Conservation (phyloP, 176 grass and related monocot genomes). For the Zizania latifolia region DNA sequence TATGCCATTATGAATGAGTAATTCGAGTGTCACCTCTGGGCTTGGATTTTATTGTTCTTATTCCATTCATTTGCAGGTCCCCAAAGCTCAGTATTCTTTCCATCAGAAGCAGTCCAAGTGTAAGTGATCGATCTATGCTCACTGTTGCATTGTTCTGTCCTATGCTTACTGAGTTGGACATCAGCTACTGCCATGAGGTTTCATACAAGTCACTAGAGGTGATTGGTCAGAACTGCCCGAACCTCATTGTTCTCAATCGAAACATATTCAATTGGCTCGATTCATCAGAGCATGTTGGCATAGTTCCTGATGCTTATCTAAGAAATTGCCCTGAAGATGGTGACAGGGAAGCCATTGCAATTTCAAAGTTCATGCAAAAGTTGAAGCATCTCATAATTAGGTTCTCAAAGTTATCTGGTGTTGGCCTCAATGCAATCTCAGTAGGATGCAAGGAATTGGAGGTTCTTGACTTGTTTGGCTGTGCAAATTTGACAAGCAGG, state of each 20-base stretch:
- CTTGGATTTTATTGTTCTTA: not conserved
- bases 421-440: slow-evolving; percentile 52
- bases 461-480: slow-evolving; percentile 71
- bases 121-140: slow-evolving; percentile 61
- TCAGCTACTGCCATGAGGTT: slow-evolving; percentile 86
- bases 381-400: slow-evolving; percentile 75
- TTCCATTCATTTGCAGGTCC: slow-evolving; percentile 51
- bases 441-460: slow-evolving; percentile 63
- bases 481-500: slow-evolving; percentile 62
- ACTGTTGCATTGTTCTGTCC: slow-evolving; percentile 49
- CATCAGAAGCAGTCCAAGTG: slow-evolving; percentile 49
- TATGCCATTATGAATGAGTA: not conserved
- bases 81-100: slow-evolving; percentile 57
- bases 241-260: slow-evolving; percentile 57
- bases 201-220: slow-evolving; percentile 69
- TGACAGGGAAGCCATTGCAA: slow-evolving; percentile 63
- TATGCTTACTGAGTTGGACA: slow-evolving; percentile 68
- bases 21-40: not conserved
- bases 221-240: slow-evolving; percentile 70
- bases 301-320: slow-evolving; percentile 73
- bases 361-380: slow-evolving; percentile 82
- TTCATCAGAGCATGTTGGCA: slow-evolving; percentile 64
- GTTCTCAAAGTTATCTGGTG: slow-evolving; percentile 61
- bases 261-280: slow-evolving; percentile 87
- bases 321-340: slow-evolving; percentile 74